A percentile compares a stretch with the other conserved stretches of the same genome.
Conservation (phyloP, 768 basidiomycete species). For the Lentinula sp. region DNA sequence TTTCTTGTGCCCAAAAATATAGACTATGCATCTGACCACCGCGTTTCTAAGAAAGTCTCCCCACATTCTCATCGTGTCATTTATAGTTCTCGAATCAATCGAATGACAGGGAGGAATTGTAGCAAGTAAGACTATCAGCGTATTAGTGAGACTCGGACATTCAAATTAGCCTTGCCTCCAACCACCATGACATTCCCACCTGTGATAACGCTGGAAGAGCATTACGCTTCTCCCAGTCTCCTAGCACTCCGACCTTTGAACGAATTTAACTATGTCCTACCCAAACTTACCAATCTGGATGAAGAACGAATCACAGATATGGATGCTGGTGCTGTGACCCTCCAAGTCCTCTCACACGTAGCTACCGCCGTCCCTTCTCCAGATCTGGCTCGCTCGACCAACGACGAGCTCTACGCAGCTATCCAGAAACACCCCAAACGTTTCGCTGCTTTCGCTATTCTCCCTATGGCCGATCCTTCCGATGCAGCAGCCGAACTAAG, state of each 20-base stretch:
- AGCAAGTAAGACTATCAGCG: too few species aligned
- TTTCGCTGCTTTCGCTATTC: neutral
- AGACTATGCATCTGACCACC: too few species aligned
- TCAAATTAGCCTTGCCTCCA: neutral
- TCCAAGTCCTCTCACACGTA: neutral
- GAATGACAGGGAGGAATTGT: too few species aligned
- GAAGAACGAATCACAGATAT: neutral
- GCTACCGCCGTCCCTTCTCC: neutral
- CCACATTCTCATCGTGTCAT: too few species aligned
- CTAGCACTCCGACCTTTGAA: neutral
- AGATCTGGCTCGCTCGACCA: neutral
- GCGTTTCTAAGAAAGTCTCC: too few species aligned
- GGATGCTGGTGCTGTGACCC: neutral
- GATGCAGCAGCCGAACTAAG: neutral
- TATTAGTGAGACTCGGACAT: too few species aligned
- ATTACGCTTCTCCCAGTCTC: neutral
- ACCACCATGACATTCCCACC: neutral
- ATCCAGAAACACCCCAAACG: neutral
- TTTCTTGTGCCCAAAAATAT: too few species aligned
- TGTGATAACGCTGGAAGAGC: neutral
- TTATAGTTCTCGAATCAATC: too few species aligned
- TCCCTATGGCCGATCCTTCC: neutral
- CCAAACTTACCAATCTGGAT: neutral
- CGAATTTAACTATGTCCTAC: neutral
- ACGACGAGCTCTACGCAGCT: slow-evolving; percentile 2